Evolutionary conservation across 2,329 filamentous ascomycete genomes (phyloP).

Genomic region (Fusarium albosuccineum): DNA sequence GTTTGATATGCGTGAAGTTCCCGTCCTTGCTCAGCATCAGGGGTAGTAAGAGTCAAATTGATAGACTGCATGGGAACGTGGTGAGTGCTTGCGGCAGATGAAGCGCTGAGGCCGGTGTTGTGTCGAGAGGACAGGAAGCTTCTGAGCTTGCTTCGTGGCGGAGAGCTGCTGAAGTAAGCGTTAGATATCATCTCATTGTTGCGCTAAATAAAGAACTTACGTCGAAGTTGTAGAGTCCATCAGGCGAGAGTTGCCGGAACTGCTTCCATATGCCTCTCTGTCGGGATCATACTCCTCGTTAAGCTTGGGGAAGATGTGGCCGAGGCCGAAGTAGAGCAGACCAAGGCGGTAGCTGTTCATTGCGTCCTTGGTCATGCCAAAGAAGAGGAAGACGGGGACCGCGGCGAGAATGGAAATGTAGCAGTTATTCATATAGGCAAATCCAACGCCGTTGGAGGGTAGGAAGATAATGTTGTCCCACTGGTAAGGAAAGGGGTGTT

Average conservation of each 20-base stretch:
- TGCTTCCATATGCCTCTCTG: slow-evolving; percentile 35
- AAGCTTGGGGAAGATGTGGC: slow-evolving; percentile 58
- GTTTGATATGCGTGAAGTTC: not conserved
- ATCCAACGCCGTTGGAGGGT: slow-evolving; percentile 56
- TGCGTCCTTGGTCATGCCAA: slow-evolving; percentile 68
- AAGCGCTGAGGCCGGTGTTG: slow-evolving; percentile 31
- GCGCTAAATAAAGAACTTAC: slow-evolving; percentile 25
- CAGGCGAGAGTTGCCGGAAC: slow-evolving; percentile 39
- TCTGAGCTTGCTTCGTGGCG: slow-evolving; percentile 38
- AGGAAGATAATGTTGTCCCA: slow-evolving; percentile 64
- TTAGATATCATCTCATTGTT: not conserved
- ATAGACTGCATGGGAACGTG: slow-evolving; percentile 11
- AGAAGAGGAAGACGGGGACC: slow-evolving; percentile 65
- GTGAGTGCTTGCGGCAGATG: slow-evolving; percentile 24
- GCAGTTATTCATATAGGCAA: slow-evolving; percentile 58
- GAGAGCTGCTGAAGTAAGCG: slow-evolving; percentile 25
- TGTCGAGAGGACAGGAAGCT: slow-evolving; percentile 39
- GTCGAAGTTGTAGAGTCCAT: slow-evolving; percentile 36
- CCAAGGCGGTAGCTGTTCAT: slow-evolving; percentile 61
- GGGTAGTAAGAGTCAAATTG: slow-evolving; percentile 1
- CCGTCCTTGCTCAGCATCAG: slow-evolving; percentile 27
- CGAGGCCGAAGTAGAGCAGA: slow-evolving; percentile 58
- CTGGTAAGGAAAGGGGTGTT: slow-evolving; percentile 52
- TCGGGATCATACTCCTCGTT: slow-evolving; percentile 56
- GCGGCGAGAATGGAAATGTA: slow-evolving; percentile 64